Base-by-base conservation (phyloP, 2,329 filamentous ascomycete genomes). In the Thielaviopsis musarum region DNA sequence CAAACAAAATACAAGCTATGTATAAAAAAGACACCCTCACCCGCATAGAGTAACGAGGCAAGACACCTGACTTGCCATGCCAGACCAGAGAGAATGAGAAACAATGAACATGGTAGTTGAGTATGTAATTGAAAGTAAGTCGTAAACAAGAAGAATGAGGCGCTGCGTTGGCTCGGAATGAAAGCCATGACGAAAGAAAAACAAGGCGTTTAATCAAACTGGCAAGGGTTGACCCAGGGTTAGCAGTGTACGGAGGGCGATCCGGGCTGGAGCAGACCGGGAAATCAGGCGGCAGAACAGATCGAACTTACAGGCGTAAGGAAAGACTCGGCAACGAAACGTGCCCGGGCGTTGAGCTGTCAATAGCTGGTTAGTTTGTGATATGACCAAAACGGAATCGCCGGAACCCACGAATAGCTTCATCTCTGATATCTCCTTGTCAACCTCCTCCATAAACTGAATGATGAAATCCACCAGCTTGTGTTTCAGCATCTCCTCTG, bases 401-500 rank as follows among this genome's bases (percentile, higher is more conserved):
- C 15, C 38, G 34, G 21, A 52, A 77, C 88, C 66, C 80, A 96
- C 91, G 73, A 98, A 98, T 67, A 98, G 85, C 80, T 98, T 98
- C 93, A 98, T 97, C 75, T 98, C 94, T 2, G 93, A 97, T 62
- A 98, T 98, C 73, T 98, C 93, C 78, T 98, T 98, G 73, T 98
- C 94, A 4, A 98, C 94, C 71, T 98, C 93, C 73, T 98, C 91
- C 91, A 98, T 97, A 69, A 98, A 98, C 69, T 97, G 85, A 65
- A 98, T 96, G 66, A 98, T 95, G 69, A 98, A 98, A 71, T 98
- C 93, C 38, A 98, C 94, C 66, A 98, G 79, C 77, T 98, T 97
- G 71, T 98, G 91, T 78, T 97, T 97, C 70, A 97, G 73, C 90
- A 98, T 95, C 70, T 94, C 88, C 72, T 97, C 93, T 4, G 93